A percentile compares a stretch with the other conserved stretches of the same genome.
These are phyloP conservation scores for Alloteropsis semialata DNA, from an alignment of 176 grass and related monocot genomes.

Conservation along the genomic window DNA sequence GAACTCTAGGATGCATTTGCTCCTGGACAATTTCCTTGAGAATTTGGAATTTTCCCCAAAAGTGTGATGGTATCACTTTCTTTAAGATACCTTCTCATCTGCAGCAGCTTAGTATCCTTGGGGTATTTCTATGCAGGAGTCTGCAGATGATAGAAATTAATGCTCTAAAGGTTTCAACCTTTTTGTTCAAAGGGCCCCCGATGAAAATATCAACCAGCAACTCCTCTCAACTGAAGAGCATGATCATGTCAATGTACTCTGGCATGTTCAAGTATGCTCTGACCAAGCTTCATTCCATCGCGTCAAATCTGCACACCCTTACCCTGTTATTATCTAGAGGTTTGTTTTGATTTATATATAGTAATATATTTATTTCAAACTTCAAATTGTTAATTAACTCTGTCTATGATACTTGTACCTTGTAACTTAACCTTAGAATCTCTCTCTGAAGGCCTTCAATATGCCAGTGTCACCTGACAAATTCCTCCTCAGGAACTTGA, in stretches of 20 bases:
- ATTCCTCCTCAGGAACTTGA: neutral
- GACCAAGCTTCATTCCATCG: neutral
- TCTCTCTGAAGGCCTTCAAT: neutral
- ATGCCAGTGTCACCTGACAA: neutral
- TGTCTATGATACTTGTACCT: neutral
- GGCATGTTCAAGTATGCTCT: conserved; percentile 10
- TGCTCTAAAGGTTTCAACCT: conserved; percentile 4
- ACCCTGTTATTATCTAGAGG: neutral
- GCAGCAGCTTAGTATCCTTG: neutral
- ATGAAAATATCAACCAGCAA: neutral
- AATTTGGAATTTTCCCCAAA: neutral
- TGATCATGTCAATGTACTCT: neutral
- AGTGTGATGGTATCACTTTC: neutral
- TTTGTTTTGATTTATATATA: neutral
- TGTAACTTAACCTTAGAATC: neutral
- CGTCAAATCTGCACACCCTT: conserved; percentile 5
- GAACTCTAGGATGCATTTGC: conserved; percentile 5
- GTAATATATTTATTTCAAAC: neutral
- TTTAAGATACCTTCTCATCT: conserved; percentile 22
- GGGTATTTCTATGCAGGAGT: neutral
- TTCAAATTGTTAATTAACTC: neutral
- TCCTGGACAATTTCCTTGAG: neutral
- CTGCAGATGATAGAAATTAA: conserved; percentile 5
- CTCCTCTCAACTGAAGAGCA: neutral
- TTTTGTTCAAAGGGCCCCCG: neutral